These are phyloP conservation scores for Sanguinoderma infundibulare DNA, from an alignment of 1,284 basidiomycete species.

Conservation along the genomic window DNA sequence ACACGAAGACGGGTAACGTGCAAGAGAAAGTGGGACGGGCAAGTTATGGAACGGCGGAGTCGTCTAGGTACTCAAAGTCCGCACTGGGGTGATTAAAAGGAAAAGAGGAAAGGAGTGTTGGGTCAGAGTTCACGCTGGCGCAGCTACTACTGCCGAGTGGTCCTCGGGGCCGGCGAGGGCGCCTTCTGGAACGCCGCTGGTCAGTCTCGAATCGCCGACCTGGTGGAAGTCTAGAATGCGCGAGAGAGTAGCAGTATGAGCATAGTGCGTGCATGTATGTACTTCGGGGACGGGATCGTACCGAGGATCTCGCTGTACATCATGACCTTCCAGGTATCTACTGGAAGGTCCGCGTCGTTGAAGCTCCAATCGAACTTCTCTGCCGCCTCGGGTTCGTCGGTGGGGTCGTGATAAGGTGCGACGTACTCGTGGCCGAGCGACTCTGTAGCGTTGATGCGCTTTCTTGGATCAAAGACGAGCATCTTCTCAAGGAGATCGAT, in stretches of 20 bases:
- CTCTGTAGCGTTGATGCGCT: conserved; percentile 93
- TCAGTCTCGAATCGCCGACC: conserved; percentile 55
- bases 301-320: conserved; percentile 97
- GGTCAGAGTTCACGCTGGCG: conserved; percentile 12
- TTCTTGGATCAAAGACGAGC: conserved; percentile 98
- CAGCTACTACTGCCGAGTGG: conserved; percentile 21
- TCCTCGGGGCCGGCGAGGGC: conserved; percentile 67
- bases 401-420: conserved; percentile 97
- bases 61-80: conserved; percentile 6
- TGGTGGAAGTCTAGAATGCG: conserved; percentile 77
- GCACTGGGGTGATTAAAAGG: not conserved
- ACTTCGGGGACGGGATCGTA: conserved; percentile 41
- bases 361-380: conserved; percentile 99
- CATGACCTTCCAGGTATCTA: conserved; percentile 99
- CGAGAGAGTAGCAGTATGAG: not conserved
- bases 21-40: not conserved
- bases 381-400: conserved; percentile 93
- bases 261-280: not conserved
- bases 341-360: conserved; percentile 99
- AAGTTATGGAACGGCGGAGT: not conserved
- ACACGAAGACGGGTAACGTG: not conserved
- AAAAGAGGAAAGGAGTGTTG: conserved; percentile 4
- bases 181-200: conserved; percentile 57
- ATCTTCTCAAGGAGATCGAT: conserved; percentile 98
- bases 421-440: conserved; percentile 96